These are phyloP conservation scores for Hortiboletus campestris DNA, from an alignment of 768 basidiomycete genomes.

Conservation along the genomic window DNA sequence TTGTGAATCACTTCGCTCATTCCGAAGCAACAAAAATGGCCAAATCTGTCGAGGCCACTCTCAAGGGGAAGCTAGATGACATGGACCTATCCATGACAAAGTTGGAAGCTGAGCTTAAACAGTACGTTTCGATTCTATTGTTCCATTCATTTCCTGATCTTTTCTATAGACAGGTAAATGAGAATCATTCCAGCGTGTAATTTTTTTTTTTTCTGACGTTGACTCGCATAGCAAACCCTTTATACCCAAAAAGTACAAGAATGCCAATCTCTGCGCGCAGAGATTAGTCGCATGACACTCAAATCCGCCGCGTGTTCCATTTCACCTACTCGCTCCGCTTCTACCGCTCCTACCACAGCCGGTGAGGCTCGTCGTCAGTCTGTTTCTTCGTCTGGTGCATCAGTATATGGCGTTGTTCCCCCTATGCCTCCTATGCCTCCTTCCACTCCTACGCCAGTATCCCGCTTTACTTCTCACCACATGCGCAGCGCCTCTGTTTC, in stretches of 20 bases:
- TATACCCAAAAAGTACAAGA: constrained; percentile 71
- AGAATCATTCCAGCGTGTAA: not conserved
- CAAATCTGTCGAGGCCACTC: constrained; percentile 56
- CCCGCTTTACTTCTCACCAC: constrained; percentile 54
- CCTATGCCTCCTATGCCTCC: constrained; percentile 42
- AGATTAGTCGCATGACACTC: constrained; percentile 53
- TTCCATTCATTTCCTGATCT: constrained; percentile 14
- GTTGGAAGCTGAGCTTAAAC: constrained; percentile 68
- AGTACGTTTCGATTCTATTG: constrained; percentile 45
- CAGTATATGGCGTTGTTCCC: constrained; percentile 31
- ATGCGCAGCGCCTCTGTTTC: constrained; percentile 54
- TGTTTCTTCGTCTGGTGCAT: constrained; percentile 31
- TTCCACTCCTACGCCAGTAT: constrained; percentile 45
- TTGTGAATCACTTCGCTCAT: constrained; percentile 79
- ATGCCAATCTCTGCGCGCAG: constrained; percentile 62
- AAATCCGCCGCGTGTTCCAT: constrained; percentile 28
- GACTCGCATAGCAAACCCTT: constrained; percentile 48
- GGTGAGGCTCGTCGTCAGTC: constrained; percentile 31
- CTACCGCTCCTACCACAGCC: constrained; percentile 22
- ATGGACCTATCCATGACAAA: constrained; percentile 55
- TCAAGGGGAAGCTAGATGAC: constrained; percentile 67
- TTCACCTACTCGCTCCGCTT: constrained; percentile 27
- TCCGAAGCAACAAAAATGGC: constrained; percentile 71
- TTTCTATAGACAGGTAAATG: constrained; percentile 57
- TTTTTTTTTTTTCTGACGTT: constrained; percentile 14